Evolutionary conservation across 352 stramenopile genomes (phyloP).

Genomic region (Globisporangium emineosum): DNA sequence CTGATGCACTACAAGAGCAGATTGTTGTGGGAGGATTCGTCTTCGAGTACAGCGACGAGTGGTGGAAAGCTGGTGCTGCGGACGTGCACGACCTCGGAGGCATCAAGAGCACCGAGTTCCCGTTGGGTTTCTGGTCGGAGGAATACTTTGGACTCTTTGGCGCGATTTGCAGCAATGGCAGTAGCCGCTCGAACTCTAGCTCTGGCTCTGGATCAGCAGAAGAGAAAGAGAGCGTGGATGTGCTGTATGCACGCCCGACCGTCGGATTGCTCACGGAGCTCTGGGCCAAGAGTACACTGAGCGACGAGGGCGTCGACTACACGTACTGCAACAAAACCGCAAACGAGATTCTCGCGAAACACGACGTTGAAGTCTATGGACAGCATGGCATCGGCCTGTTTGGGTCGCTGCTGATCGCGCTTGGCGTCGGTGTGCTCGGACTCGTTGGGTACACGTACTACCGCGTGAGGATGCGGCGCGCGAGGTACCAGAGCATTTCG

Average conservation of each 20-base stretch:
- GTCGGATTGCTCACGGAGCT: slow-evolving; percentile 47
- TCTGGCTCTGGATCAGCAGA: slow-evolving; percentile 4
- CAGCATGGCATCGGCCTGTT: slow-evolving; percentile 20
- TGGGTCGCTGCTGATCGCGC: slow-evolving; percentile 14
- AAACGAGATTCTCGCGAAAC: slow-evolving; percentile 3
- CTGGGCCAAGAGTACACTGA: slow-evolving; percentile 35
- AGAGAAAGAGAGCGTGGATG: slow-evolving; percentile 23
- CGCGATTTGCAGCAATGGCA: slow-evolving; percentile 11
- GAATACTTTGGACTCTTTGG: slow-evolving; percentile 61
- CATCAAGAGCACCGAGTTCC: slow-evolving; percentile 47
- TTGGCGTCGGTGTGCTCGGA: slow-evolving; percentile 9
- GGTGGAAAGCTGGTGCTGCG: slow-evolving; percentile 60
- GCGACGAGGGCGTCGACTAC: slow-evolving; percentile 35
- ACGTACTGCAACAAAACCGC: slow-evolving; percentile 24
- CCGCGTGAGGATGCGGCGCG: slow-evolving; percentile 20
- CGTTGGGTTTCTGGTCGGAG: slow-evolving; percentile 58
- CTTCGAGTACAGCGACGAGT: slow-evolving; percentile 79
- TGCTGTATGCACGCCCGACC: slow-evolving; percentile 43
- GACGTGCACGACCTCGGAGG: slow-evolving; percentile 51
- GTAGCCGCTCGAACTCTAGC: not conserved
- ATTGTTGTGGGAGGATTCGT: slow-evolving; percentile 62
- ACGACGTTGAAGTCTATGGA: slow-evolving; percentile 18
- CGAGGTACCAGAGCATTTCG: slow-evolving; percentile 21
- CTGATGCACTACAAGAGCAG: slow-evolving; percentile 44
- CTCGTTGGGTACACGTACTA: slow-evolving; percentile 19